phyloP scores from a whole-genome alignment of 768 basidiomycete species.

The Auricularia sp. region DNA sequence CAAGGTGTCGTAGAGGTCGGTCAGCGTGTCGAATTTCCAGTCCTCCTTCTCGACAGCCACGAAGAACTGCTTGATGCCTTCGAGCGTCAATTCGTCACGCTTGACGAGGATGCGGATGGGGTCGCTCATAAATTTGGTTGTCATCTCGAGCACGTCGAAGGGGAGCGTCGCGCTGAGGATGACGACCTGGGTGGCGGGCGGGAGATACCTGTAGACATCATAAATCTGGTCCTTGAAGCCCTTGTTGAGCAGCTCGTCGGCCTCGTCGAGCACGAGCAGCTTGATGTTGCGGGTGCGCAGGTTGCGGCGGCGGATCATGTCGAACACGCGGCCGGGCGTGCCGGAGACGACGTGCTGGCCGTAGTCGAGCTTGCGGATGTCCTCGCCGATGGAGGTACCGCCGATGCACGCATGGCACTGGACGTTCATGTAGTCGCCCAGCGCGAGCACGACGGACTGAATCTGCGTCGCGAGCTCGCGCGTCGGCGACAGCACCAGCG shows the following conservation, averaged over 20 bases:
- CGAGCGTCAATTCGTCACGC: constrained; percentile 96
- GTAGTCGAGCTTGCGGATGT: constrained; percentile 93
- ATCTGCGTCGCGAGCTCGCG: constrained; percentile 98
- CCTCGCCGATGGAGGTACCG: constrained; percentile 93
- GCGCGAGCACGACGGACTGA: constrained; percentile 88
- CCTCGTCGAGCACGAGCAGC: constrained; percentile 91
- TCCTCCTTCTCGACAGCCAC: constrained; percentile 99
- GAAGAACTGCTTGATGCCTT: constrained; percentile 94
- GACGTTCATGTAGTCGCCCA: constrained; percentile 99
- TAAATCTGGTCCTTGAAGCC: constrained; percentile 99
- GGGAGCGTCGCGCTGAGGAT: constrained; percentile 93
- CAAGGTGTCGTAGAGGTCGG: constrained; percentile 94
- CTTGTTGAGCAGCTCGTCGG: constrained; percentile 93
- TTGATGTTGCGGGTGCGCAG: constrained; percentile 95
- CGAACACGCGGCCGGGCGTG: constrained; percentile 95
- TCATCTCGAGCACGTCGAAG: constrained; percentile 97
- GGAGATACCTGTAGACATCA: constrained; percentile 95
- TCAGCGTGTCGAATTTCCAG: constrained; percentile 98
- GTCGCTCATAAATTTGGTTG: constrained; percentile 98
- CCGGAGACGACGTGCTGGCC: constrained; percentile 97
- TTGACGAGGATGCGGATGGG: constrained; percentile 97
- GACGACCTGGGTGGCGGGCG: constrained; percentile 94
- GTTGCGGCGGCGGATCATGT: constrained; percentile 94
- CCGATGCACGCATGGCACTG: constrained; percentile 98
- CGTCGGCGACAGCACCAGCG: constrained; percentile 93